A percentile compares a stretch with the other conserved stretches of the same genome.
These are phyloP conservation scores for Neonectria neomacrospora DNA, from an alignment of 2,329 filamentous ascomycete genomes.

Conservation along the genomic window DNA sequence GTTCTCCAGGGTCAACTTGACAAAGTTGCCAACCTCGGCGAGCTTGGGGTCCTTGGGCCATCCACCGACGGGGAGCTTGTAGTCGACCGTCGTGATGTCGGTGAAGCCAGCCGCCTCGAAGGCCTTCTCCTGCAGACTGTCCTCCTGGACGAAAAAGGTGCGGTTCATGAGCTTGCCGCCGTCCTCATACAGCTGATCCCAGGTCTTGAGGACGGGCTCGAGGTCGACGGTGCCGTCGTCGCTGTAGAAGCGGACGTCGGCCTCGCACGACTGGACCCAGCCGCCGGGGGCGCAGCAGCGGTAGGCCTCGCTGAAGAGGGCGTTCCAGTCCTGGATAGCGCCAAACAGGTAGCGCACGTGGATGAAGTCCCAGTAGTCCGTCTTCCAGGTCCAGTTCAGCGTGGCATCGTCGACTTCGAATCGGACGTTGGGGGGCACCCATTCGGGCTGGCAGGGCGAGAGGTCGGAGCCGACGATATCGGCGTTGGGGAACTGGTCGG, in stretches of 20 bases:
- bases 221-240: conserved; percentile 34
- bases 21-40: conserved; percentile 30
- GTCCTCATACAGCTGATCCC: conserved; percentile 29
- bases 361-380: conserved; percentile 30
- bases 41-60: conserved; percentile 34
- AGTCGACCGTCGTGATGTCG: conserved; percentile 33
- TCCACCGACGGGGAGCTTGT: conserved; percentile 36
- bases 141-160: conserved; percentile 28
- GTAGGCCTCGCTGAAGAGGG: conserved; percentile 31
- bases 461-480: conserved; percentile 36
- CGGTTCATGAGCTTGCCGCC: conserved; percentile 24
- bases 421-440: conserved; percentile 37
- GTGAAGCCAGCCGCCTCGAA: conserved; percentile 31
- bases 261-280: conserved; percentile 36
- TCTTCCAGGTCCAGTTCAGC: conserved; percentile 32
- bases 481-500: conserved; percentile 29
- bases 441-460: conserved; percentile 34
- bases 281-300: conserved; percentile 36
- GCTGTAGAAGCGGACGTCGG: conserved; percentile 25
- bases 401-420: conserved; percentile 39
- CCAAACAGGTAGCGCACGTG: conserved; percentile 38
- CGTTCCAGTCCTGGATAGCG: conserved; percentile 33
- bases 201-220: conserved; percentile 22
- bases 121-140: conserved; percentile 26
- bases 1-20: conserved; percentile 35